Evolutionary conservation across 495 filamentous ascomycete genomes (phyloP), one percentile per base, ranked within the genome.

Genomic region (Xylaria flabelliformis): DNA sequence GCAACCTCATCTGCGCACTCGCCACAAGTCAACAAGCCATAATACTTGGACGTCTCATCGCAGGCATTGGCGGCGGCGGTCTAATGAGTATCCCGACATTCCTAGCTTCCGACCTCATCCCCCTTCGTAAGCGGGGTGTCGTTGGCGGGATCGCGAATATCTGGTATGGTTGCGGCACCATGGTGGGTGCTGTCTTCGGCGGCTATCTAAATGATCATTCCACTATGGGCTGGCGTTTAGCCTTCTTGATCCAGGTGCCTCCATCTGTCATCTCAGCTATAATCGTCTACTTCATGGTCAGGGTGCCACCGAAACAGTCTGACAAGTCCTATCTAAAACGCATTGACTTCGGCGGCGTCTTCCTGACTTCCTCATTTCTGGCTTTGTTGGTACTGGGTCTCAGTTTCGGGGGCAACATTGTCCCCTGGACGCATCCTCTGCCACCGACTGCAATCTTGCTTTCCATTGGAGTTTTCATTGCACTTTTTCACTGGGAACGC

Each of bases 71-170:
- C 0, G 94, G 94, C 0, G 93, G 93, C 6, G 93, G 94, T 34
- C 76, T 97, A 61, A 91, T 87, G 72, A 89, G 90, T 4, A 95
- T 97, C 71, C 87, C 89, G 8, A 93, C 92, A 2, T 94, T 97
- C 73, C 83, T 97, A 32, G 92, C 83, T 5, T 91, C 90, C 0
- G 94, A 97, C 79, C 77, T 97, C 50, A 86, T 97, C 24, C 94
- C 94, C 15, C 82, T 97, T 48, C 87, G 94, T 19, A 90, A 89
- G 74, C 86, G 94, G 73, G 94, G 94, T 3, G 78, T 97, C 10
- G 91, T 92, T 80, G 94, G 97, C 78, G 94, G 94, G 0, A 80
- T 96, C 44, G 91, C 91, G 1, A 97, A 97, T 81, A 87, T 97
- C 69, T 84, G 84, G 64, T 93, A 84, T 71, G 91, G 91, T 59